Percentiles rank a stretch among this genome's conserved stretches.
These are phyloP conservation scores for Arabidopsis lyrata DNA, from an alignment of 441 rosid species.

Conservation along the genomic window DNA sequence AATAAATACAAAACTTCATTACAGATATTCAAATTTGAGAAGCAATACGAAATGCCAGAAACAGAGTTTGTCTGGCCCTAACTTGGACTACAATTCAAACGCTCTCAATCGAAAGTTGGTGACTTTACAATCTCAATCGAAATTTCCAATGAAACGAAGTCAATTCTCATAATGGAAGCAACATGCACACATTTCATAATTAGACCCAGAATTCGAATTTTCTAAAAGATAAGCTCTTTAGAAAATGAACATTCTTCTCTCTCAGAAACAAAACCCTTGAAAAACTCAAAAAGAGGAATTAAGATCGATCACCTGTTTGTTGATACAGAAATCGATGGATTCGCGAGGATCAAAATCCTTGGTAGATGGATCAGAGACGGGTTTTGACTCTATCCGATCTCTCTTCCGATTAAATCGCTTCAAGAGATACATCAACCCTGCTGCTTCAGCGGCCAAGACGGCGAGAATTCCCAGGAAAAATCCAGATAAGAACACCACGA, in stretches of 20 bases:
- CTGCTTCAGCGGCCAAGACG: constrained; percentile 52
- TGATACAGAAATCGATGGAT: constrained; percentile 52
- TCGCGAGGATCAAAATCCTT: constrained; percentile 54
- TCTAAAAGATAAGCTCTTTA: not conserved
- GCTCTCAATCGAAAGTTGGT: not conserved
- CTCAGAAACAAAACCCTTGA: not conserved
- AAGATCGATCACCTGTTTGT: constrained; percentile 63
- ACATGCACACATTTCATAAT: constrained; percentile 30
- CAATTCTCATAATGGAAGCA: constrained; percentile 1
- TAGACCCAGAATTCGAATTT: not conserved
- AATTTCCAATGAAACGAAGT: constrained; percentile 8
- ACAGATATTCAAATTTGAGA: not conserved
- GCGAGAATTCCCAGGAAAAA: constrained; percentile 55
- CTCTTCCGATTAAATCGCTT: constrained; percentile 56
- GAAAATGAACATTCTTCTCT: not conserved
- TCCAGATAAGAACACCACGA: constrained; percentile 57
- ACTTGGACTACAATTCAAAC: constrained; percentile 4
- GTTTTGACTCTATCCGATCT: constrained; percentile 32
- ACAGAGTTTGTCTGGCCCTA: not conserved
- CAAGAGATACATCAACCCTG: constrained; percentile 51
- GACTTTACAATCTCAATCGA: not conserved
- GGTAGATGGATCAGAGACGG: constrained; percentile 19
- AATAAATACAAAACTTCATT: constrained; percentile 12
- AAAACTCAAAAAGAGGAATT: not conserved
- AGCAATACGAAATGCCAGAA: not conserved